These are phyloP conservation scores for Neofusicoccum parvum DNA, from an alignment of 2,329 filamentous ascomycete genomes.

Conservation along the genomic window DNA sequence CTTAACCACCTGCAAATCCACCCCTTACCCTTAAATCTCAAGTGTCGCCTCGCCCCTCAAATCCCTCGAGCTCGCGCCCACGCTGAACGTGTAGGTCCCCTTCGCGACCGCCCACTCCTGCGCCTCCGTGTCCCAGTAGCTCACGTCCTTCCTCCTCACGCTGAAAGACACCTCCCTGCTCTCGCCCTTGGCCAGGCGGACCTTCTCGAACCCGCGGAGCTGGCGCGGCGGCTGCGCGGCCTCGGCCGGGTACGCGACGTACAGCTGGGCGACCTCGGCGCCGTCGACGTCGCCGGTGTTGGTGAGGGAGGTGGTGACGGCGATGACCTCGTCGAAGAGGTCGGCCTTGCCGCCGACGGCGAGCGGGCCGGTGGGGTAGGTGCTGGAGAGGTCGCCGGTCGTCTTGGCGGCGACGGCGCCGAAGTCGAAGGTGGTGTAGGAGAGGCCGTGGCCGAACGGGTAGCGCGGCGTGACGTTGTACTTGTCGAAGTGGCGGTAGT, in stretches of 20 bases:
- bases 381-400: neutral
- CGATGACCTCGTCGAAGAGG: slow-evolving; percentile 16
- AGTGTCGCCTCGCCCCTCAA: slow-evolving; percentile 2
- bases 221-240: slow-evolving; percentile 21
- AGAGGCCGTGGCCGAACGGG: slow-evolving; percentile 19
- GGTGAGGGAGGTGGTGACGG: slow-evolving; percentile 21
- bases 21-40: neutral
- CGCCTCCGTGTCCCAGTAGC: slow-evolving; percentile 22
- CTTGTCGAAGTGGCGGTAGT: slow-evolving; percentile 49
- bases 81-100: slow-evolving; percentile 18
- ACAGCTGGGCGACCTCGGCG: slow-evolving; percentile 26
- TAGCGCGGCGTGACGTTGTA: slow-evolving; percentile 41
- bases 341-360: slow-evolving; percentile 10
- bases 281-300: slow-evolving; percentile 25
- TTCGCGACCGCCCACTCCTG: slow-evolving; percentile 24
- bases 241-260: slow-evolving; percentile 22
- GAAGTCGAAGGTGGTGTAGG: slow-evolving; percentile 20
- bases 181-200: slow-evolving; percentile 22
- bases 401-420: slow-evolving; percentile 32
- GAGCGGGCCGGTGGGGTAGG: slow-evolving; percentile 24
- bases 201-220: slow-evolving; percentile 26
- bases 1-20: neutral
- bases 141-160: slow-evolving; percentile 24
- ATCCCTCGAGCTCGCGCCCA: slow-evolving; percentile 18
- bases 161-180: slow-evolving; percentile 8